Conservation (phyloP, 2,329 filamentous ascomycete genomes). For the Aspergillus quadrilineatus region DNA sequence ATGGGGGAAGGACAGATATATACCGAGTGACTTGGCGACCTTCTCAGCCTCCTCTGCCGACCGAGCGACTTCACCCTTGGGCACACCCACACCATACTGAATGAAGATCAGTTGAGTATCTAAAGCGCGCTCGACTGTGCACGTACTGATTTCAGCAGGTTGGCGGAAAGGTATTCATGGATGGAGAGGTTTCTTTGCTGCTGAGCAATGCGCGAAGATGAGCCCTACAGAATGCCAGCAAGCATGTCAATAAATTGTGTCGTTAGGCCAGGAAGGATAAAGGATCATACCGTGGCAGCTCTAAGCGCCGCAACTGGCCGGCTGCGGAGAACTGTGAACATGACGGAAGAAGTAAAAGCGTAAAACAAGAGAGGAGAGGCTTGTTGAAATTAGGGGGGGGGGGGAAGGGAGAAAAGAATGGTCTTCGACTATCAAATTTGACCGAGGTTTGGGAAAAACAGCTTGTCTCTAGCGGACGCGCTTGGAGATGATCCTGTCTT, state of each 20-base stretch:
- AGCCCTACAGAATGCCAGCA: slow-evolving; percentile 50
- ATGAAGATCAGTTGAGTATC: slow-evolving; percentile 24
- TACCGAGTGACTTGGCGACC: slow-evolving; percentile 85
- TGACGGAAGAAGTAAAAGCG: slow-evolving; percentile 48
- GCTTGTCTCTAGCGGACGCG: slow-evolving; percentile 36
- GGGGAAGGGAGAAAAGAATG: slow-evolving; percentile 12
- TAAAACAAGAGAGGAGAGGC: slow-evolving; percentile 19
- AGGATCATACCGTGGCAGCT: slow-evolving; percentile 67
- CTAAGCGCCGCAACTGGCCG: slow-evolving; percentile 71
- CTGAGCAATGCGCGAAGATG: slow-evolving; percentile 55
- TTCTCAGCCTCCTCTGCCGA: slow-evolving; percentile 83
- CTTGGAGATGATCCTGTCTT: slow-evolving; percentile 31
- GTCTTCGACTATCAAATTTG: slow-evolving; percentile 19
- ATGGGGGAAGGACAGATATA: slow-evolving; percentile 19
- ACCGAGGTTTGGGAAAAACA: slow-evolving; percentile 27
- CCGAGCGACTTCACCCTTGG: slow-evolving; percentile 82
- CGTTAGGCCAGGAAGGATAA: not conserved
- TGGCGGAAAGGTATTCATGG: slow-evolving; percentile 96
- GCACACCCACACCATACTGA: slow-evolving; percentile 92
- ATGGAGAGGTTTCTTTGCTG: slow-evolving; percentile 85
- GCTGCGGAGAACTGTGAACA: slow-evolving; percentile 86
- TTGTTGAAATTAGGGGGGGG: slow-evolving; percentile 7
- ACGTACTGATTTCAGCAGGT: slow-evolving; percentile 70
- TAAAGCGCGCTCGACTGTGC: not conserved
- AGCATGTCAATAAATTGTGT: slow-evolving; percentile 50